phyloP scores from a whole-genome alignment of 148 eudicot species.

The Dianthus caryophyllus region DNA sequence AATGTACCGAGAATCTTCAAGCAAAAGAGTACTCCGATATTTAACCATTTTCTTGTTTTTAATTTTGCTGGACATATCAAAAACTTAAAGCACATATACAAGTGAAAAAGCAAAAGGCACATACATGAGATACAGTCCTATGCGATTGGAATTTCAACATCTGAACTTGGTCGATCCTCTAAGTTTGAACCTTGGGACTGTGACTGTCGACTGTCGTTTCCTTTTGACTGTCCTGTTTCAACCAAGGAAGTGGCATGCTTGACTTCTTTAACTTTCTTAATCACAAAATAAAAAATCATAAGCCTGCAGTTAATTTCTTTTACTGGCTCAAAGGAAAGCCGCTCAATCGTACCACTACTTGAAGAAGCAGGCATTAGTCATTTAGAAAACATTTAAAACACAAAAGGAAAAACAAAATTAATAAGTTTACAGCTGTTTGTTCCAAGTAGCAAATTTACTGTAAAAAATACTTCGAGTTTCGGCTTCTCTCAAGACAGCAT shows the following conservation, averaged over 20 bases:
- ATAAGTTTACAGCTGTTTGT: too few species aligned
- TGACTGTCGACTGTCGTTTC: conserved; percentile 7
- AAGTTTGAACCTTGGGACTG: not conserved
- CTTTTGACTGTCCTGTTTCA: conserved; percentile 14
- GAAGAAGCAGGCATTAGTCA: too few species aligned
- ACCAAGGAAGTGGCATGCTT: conserved; percentile 9
- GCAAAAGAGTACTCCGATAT: not conserved
- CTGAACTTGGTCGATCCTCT: not conserved
- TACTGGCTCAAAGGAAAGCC: too few species aligned
- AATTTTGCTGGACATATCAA: not conserved
- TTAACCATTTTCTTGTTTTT: not conserved
- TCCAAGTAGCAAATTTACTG: too few species aligned
- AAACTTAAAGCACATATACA: conserved; percentile 6
- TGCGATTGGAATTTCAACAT: conserved; percentile 10
- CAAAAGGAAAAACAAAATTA: too few species aligned
- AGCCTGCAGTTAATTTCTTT: too few species aligned
- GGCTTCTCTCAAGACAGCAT: too few species aligned
- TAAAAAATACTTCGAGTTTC: too few species aligned
- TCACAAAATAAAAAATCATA: too few species aligned
- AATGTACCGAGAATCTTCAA: not conserved
- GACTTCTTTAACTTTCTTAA: conserved; percentile 36
- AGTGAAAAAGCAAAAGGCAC: conserved; percentile 2
- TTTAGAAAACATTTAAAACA: too few species aligned
- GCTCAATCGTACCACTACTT: too few species aligned
- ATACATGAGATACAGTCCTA: conserved; percentile 2